Base-by-base conservation (phyloP, 2,329 filamentous ascomycete species). In the Scytalidium lignicola region DNA sequence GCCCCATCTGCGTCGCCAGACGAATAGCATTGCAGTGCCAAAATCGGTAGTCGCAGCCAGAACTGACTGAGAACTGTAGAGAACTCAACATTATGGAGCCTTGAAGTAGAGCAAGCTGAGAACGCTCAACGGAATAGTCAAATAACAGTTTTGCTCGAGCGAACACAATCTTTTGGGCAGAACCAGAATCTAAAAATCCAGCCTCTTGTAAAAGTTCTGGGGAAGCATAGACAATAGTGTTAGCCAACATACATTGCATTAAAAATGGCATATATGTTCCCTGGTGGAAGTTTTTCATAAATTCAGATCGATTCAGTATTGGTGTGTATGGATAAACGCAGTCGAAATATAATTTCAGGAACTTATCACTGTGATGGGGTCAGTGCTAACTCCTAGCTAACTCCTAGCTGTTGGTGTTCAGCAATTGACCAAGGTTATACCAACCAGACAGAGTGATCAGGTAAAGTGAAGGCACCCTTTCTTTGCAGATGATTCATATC, bases 271-370 rank as follows among this genome's bases (percentile, higher is more conserved):
- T 37, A 18, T 23, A 45, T 19, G 22, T 39, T 3, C 22, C 23
- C 8, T 22, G 13, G n/a, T 32, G 15, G 22, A 19, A 39, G 12
- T 45, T 8, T 29, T 45, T 13, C 13, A 32, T 28, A n/a, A 45
- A 29, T 18, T 19, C 12, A 29, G 22, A 8, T 28, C 43, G 20
- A n/a, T 45, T 22, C 23, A 45, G 18, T 29, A 45, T 39, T 20
- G 43, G 43, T 4, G 43, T 45, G 43, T 45, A 45, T 32, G 43
- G 43, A 21, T 45, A 32, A 32, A 45, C 43, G 20, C 28, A 39
- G 18, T 28, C 20, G 19, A 45, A 45, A 19, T 17, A 45, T 13
- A 45, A 23, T 9, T 21, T n/a, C 4, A 45, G 23, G 7, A 45
- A 45, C 17, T 20, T 13, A 5, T 32, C 23, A 29, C 23, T 45